Evolutionary conservation across 2,329 filamentous ascomycete genomes (phyloP), one percentile per base, ranked within the genome.

Genomic region (Penicillium fuscoglaucum): DNA sequence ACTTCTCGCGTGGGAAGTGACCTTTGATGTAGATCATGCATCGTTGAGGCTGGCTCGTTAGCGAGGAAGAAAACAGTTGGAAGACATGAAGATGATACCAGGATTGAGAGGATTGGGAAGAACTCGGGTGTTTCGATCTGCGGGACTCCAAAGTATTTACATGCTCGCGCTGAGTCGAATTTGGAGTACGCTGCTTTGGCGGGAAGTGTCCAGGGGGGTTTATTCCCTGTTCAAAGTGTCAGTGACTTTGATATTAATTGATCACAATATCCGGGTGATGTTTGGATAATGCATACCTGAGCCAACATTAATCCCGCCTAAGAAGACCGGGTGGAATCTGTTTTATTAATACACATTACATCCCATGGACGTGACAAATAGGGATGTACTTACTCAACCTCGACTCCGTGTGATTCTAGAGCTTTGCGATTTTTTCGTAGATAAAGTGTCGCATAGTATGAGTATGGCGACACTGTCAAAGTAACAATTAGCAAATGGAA

Each of bases 261-360:
- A 26, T 21, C 10, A 19, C 2, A 28, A 13, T 9, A 5, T 8
- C 31, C 3, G 12, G 26, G 12, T 35, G 33, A 48, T 4, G 7
- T 24, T 50, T 49, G 19, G 26, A 29, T 61, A n/a, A 43, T 55
- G 24, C 50, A 57, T 74, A 86, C 84, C 84, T 45, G 82, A 82
- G 21, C 78, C 80, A 37, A 79, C 77, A 69, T 87, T 89, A 68
- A 90, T 84, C 46, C 82, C 88, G 28, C 85, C 87, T 15, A 93
- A 80, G 68, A 93, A 87, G 52, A 92, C 81, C 15, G 90, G 90
- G 62, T 89, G 82, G 66, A 90, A 84, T 51, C 88, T 90, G 61
- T 29, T n/a, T 2, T 7, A 15, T 46, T 43, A 56, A 21, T 52
- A 17, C 45, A 26, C n/a, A 8, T 58, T 57, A 19, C 17, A 9